These are phyloP conservation scores for Mycosphaerella sp. DNA, from an alignment of 2,329 filamentous ascomycete species.

Conservation along the genomic window DNA sequence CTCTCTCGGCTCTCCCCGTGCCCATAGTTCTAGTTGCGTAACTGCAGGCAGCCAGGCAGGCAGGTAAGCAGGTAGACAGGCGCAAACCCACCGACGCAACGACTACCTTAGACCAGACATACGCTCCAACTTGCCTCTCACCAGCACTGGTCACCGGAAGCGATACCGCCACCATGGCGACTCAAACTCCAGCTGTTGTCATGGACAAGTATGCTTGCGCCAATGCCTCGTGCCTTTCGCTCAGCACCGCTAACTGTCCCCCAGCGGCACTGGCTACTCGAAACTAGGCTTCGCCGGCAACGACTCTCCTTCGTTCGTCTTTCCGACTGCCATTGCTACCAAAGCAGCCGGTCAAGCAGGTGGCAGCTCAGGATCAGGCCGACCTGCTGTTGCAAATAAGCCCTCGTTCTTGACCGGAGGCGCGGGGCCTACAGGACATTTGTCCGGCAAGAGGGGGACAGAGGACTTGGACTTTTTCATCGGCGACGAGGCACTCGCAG, in stretches of 20 bases:
- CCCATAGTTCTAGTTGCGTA: constrained; percentile 12
- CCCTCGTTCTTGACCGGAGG: constrained; percentile 91
- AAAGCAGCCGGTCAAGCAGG: constrained; percentile 65
- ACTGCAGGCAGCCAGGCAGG: constrained; percentile 4
- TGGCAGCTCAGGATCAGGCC: constrained; percentile 70
- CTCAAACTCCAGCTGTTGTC: constrained; percentile 99
- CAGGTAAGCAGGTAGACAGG: neutral
- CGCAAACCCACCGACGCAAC: neutral
- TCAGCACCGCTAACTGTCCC: constrained; percentile 23
- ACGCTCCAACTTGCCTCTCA: neutral
- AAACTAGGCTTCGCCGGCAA: constrained; percentile 99
- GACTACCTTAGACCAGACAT: neutral
- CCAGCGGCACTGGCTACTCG: constrained; percentile 96
- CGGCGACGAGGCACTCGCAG: constrained; percentile 87
- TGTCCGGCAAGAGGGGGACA: constrained; percentile 88
- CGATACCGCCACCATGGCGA: constrained; percentile 62
- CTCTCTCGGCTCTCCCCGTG: neutral
- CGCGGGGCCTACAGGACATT: constrained; percentile 71
- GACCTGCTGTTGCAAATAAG: constrained; percentile 87
- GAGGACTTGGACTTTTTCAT: constrained; percentile 99
- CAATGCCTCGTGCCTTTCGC: constrained; percentile 1
- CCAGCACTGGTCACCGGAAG: constrained; percentile 1
- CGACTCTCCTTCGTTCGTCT: constrained; percentile 98
- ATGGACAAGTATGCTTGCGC: constrained; percentile 85
- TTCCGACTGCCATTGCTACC: constrained; percentile 96